These are phyloP conservation scores for Dendrocalamus latiflorus DNA, from an alignment of 202 grass and related monocot genomes.

Conservation along the genomic window DNA sequence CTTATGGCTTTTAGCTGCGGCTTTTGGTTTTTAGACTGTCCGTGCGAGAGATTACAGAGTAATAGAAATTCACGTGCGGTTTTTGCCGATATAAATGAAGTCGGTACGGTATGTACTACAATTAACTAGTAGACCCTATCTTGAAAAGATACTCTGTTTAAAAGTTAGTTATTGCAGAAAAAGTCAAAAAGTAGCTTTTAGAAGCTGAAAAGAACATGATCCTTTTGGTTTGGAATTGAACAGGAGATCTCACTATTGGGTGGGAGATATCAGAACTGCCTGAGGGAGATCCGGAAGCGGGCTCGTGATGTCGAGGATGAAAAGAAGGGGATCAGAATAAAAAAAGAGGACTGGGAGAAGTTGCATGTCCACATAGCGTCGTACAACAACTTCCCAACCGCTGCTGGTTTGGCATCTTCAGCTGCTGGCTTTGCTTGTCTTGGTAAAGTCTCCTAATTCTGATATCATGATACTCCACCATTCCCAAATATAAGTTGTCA, in stretches of 20 bases:
- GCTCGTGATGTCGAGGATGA: slow-evolving; percentile 60
- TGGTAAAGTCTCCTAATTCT: slow-evolving; percentile 36
- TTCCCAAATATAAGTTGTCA: neutral
- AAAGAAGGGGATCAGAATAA: slow-evolving; percentile 60
- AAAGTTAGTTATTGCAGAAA: no score
- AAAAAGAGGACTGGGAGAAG: slow-evolving; percentile 81
- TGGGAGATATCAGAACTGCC: slow-evolving; percentile 78
- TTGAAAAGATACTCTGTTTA: no score
- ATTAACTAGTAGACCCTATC: no score
- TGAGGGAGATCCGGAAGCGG: slow-evolving; percentile 77
- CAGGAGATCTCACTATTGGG: slow-evolving; percentile 75
- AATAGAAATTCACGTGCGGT: no score
- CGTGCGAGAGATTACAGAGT: no score
- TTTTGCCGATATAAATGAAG: no score
- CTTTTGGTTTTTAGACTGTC: no score
- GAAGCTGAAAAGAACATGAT: neutral
- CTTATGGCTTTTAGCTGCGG: no score
- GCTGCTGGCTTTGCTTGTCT: slow-evolving; percentile 91
- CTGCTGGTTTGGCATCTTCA: slow-evolving; percentile 91
- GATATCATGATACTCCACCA: neutral
- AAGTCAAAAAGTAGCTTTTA: no score
- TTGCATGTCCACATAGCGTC: slow-evolving; percentile 85
- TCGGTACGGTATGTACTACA: no score
- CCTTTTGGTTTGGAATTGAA: slow-evolving; percentile 30
- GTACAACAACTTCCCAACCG: slow-evolving; percentile 90